These are phyloP conservation scores for Emericellopsis cladophorae DNA, from an alignment of 2,329 filamentous ascomycete genomes.

Conservation along the genomic window DNA sequence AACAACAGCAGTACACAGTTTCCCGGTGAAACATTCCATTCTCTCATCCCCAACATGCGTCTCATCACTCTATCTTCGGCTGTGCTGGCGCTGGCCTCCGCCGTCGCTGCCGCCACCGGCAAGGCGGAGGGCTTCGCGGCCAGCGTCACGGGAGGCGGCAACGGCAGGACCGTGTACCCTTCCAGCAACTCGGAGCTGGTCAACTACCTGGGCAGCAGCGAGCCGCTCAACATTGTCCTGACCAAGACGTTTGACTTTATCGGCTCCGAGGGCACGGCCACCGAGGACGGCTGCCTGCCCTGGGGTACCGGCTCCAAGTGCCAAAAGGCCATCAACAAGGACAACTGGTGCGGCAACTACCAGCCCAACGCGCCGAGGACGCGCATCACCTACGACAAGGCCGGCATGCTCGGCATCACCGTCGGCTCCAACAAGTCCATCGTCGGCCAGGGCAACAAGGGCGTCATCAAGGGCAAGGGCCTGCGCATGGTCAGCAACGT, in stretches of 20 bases:
- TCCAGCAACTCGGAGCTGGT: conserved; percentile 40
- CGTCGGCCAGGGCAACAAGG: conserved; percentile 34
- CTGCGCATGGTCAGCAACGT: conserved; percentile 32
- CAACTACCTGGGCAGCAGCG: conserved; percentile 41
- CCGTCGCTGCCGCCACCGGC: conserved; percentile 13
- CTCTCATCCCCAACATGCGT: neutral
- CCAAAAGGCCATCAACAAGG: conserved; percentile 26
- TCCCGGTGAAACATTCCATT: neutral
- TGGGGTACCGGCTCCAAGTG: conserved; percentile 39
- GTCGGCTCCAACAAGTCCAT: conserved; percentile 46
- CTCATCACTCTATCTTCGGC: neutral
- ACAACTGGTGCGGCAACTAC: conserved; percentile 5
- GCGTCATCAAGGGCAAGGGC: conserved; percentile 46
- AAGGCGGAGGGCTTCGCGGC: conserved; percentile 28
- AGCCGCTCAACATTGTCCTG: conserved; percentile 43
- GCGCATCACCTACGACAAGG: conserved; percentile 13
- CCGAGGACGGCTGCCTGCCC: conserved; percentile 42
- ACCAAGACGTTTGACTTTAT: conserved; percentile 44
- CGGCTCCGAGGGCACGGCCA: conserved; percentile 38
- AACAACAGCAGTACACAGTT: neutral
- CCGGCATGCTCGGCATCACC: conserved; percentile 25
- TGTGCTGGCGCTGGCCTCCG: neutral
- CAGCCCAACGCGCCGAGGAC: conserved; percentile 4
- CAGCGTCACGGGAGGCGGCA: conserved; percentile 48
- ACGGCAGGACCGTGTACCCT: conserved; percentile 39